These are phyloP conservation scores for Trichosporon ovoides DNA, from an alignment of 1,284 basidiomycete species.

Conservation along the genomic window DNA sequence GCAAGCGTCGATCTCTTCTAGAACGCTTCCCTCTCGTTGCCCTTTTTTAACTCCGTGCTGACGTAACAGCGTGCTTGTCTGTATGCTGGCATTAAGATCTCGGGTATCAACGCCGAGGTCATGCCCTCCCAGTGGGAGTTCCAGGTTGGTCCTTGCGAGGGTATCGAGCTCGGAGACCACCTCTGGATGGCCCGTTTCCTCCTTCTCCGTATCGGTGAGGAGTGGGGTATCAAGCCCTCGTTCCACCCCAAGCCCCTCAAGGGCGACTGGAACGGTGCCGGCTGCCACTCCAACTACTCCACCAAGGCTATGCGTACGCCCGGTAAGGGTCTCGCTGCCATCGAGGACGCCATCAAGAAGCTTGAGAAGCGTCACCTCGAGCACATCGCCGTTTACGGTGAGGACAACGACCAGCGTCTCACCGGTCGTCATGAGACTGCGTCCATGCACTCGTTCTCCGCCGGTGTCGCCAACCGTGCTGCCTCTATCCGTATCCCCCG, in stretches of 20 bases:
- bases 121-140: constrained; percentile 99
- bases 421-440: constrained; percentile 93
- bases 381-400: constrained; percentile 95
- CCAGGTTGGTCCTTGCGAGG: constrained; percentile 97
- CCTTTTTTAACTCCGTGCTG: background rate
- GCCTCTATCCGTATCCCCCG: constrained; percentile 59
- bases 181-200: constrained; percentile 96
- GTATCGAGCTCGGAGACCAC: constrained; percentile 98
- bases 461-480: constrained; percentile 95
- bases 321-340: constrained; percentile 82
- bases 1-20: background rate
- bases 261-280: constrained; percentile 99
- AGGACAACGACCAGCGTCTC: constrained; percentile 89
- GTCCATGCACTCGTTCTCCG: constrained; percentile 86
- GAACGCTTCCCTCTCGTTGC: background rate
- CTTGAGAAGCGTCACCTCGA: constrained; percentile 74
- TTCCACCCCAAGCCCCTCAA: constrained; percentile 98
- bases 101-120: constrained; percentile 99
- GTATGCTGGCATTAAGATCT: constrained; percentile 95
- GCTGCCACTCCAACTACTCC: constrained; percentile 91
- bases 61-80: constrained; percentile 61
- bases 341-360: constrained; percentile 88
- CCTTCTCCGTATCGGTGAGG: constrained; percentile 87
- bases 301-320: constrained; percentile 87
- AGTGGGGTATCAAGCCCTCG: constrained; percentile 89